Base-by-base conservation (phyloP, 2,329 filamentous ascomycete species). In the Colletotrichum abscissum region DNA sequence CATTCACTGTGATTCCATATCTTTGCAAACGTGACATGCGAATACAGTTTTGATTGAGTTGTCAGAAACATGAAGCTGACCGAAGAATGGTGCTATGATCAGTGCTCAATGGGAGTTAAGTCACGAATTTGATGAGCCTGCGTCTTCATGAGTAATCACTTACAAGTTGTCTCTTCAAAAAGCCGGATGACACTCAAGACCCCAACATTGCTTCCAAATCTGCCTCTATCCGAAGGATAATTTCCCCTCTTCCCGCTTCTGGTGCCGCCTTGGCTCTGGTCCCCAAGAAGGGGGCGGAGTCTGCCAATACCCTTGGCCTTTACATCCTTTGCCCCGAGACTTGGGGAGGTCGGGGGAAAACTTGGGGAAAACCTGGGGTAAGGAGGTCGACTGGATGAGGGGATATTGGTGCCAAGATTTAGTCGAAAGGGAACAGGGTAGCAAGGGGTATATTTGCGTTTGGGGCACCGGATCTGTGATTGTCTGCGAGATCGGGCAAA, bases 291-390 rank as follows among this genome's bases (percentile, higher is more conserved):
- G 26, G 42, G 26, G 9, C 11, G 42, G 16, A n/a, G 19, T 56
- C 30, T 30, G 56, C 33, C 56, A 33, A 19, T 26, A 7, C 38
- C 60, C 63, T 62, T 71, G 68, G 56, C 68, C 28, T 9, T 11
- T 1, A 54, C 57, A 68, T 72, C 65, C 69, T 19, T 69, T 63
- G 58, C 58, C 38, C 58, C 55, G 65, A 63, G 55, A 71, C 68
- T 49, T 49, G 63, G 56, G 19, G 42, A n/a, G 67, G 56, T 33
- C 49, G 56, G 56, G 19, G 19, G 8, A 9, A 22, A 60, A 62
- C 68, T 49, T 62, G 56, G 63, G 46, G 46, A 30, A 33, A 59
- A 57, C 49, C 38, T 68, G 49, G 52, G 38, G 28, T 54, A 38
- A 7, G 19, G 7, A 16, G 14, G 38, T 3, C 38, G 8, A 35